Evolutionary conservation across 345 rosid genomes (phyloP).

Genomic region (Citrus maxima): DNA sequence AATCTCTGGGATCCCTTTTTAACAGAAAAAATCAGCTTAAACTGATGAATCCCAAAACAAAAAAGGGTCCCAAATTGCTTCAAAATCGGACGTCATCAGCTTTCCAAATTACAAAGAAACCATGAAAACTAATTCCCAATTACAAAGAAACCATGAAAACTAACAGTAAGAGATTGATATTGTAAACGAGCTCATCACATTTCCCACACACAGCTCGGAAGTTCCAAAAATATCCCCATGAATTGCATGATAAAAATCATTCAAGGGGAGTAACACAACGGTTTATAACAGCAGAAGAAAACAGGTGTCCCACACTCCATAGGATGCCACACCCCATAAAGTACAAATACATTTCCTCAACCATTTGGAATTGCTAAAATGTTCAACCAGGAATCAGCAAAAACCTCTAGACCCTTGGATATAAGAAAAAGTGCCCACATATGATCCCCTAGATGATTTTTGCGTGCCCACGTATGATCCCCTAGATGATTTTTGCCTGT

Average conservation of each 20-base stretch:
- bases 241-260: slow-evolving; percentile 43
- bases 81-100: background rate
- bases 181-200: background rate
- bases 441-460: slow-evolving; percentile 9
- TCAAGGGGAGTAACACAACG: slow-evolving; percentile 27
- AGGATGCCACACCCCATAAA: slow-evolving; percentile 18
- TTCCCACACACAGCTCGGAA: background rate
- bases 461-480: slow-evolving; percentile 15
- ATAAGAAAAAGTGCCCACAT: slow-evolving; percentile 20
- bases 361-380: slow-evolving; percentile 11
- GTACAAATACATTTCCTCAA: slow-evolving; percentile 23
- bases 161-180: background rate
- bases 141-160: background rate
- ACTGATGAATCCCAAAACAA: background rate
- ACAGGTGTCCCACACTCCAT: slow-evolving; percentile 8
- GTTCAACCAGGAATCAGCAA: slow-evolving; percentile 22
- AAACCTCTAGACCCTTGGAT: slow-evolving; percentile 14
- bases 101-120: background rate
- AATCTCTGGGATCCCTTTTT: too few relatives aligned
- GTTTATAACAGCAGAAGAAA: background rate
- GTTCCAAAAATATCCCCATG: slow-evolving; percentile 31
- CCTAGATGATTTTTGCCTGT: slow-evolving; percentile 3
- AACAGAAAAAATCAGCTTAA: too few relatives aligned
- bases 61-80: background rate
- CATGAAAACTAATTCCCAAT: background rate